Conservation (phyloP, 805 yeast genomes). For the Candida orba region DNA sequence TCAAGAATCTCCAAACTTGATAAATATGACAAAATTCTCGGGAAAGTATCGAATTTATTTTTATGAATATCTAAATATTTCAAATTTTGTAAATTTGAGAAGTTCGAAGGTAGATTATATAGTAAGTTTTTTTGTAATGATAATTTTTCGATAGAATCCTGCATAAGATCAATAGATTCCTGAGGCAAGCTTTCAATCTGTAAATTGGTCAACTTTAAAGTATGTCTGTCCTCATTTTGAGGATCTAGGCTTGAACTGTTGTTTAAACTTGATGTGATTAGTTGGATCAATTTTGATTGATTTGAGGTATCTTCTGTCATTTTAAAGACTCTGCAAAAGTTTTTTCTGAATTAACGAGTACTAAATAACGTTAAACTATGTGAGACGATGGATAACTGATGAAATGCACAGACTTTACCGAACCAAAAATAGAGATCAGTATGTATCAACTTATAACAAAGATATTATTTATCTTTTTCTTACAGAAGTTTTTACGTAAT, state of each 20-base stretch:
- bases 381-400: too few relatives aligned
- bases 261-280: slow-evolving; percentile 20
- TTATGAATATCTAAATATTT: slow-evolving; percentile 60
- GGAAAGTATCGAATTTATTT: slow-evolving; percentile 49
- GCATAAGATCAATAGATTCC: slow-evolving; percentile 31
- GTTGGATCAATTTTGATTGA: slow-evolving; percentile 18
- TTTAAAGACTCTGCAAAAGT: not conserved
- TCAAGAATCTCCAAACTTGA: slow-evolving; percentile 56
- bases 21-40: slow-evolving; percentile 34
- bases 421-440: too few relatives aligned
- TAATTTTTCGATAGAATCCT: slow-evolving; percentile 38
- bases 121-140: slow-evolving; percentile 48
- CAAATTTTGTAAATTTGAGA: slow-evolving; percentile 37
- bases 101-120: slow-evolving; percentile 38
- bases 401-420: too few relatives aligned
- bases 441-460: too few relatives aligned
- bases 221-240: slow-evolving; percentile 18
- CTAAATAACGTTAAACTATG: too few relatives aligned
- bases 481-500: too few relatives aligned
- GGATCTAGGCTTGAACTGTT: slow-evolving; percentile 8
- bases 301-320: slow-evolving; percentile 7
- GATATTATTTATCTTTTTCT: too few relatives aligned
- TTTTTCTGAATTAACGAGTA: not conserved
- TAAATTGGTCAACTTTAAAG: slow-evolving; percentile 33
- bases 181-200: slow-evolving; percentile 32